These are phyloP conservation scores for Trichophyton equinum DNA, from an alignment of 2,329 filamentous ascomycete genomes.

Conservation along the genomic window DNA sequence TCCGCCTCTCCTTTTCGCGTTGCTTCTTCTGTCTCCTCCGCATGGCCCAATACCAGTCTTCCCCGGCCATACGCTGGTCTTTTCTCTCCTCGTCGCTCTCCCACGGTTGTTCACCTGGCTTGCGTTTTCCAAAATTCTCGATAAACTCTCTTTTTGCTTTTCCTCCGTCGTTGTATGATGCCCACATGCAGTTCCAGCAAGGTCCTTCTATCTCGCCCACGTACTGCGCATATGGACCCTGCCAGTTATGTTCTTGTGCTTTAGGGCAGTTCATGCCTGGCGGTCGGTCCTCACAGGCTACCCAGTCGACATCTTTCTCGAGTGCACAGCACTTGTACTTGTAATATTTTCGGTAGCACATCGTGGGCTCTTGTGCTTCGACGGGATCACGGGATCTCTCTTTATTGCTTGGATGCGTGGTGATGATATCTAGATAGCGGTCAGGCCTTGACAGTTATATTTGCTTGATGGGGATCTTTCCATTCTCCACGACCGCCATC, in stretches of 20 bases:
- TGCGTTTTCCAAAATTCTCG: background rate
- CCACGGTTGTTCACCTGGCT: slow-evolving; percentile 3
- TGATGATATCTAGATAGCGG: background rate
- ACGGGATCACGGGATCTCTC: background rate
- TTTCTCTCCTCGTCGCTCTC: slow-evolving; percentile 7
- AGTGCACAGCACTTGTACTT: slow-evolving; percentile 1
- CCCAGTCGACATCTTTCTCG: slow-evolving; percentile 3
- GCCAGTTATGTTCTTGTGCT: slow-evolving; percentile 3
- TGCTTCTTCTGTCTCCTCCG: slow-evolving; percentile 3
- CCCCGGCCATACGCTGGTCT: background rate
- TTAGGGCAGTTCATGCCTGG: slow-evolving; percentile 6
- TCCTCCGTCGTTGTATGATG: slow-evolving; percentile 3
- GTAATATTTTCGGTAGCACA: slow-evolving; percentile 6
- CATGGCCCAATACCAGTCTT: slow-evolving; percentile 3
- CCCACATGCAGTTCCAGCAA: slow-evolving; percentile 8
- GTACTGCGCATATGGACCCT: slow-evolving; percentile 1
- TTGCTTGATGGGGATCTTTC: background rate
- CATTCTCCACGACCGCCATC: background rate
- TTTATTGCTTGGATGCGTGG: background rate
- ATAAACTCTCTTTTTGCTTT: slow-evolving; percentile 5
- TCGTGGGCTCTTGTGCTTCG: background rate
- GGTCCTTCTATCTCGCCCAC: background rate
- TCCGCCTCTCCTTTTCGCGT: background rate
- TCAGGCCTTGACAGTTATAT: background rate
- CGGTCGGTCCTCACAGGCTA: background rate